A percentile compares a stretch with the other conserved stretches of the same genome.
Evolutionary conservation across 768 basidiomycete genomes (phyloP).

Genomic region (Serendipita sp.): DNA sequence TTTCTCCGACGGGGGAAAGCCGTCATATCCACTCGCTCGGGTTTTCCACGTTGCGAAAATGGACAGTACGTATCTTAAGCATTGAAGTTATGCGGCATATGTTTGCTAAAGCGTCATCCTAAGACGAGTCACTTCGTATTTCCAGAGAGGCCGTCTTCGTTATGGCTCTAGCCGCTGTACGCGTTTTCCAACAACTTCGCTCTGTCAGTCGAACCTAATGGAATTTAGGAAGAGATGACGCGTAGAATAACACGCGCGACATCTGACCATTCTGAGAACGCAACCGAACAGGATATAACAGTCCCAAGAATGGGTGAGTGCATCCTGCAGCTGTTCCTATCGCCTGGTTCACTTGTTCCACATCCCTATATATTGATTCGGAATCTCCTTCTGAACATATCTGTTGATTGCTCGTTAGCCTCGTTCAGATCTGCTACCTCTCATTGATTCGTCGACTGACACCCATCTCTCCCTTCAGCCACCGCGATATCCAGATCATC

Average conservation of each 20-base stretch:
- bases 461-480: background rate
- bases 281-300: background rate
- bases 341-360: no score
- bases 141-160: background rate
- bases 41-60: background rate
- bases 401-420: no score
- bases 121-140: background rate
- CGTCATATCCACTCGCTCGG: background rate
- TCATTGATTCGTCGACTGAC: background rate
- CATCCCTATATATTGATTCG: no score
- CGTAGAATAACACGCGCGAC: conserved; percentile 1
- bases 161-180: conserved; percentile 1
- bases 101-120: background rate
- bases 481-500: background rate
- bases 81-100: background rate
- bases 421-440: background rate
- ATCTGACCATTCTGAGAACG: background rate
- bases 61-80: background rate
- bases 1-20: background rate
- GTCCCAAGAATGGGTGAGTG: background rate
- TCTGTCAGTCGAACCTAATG: background rate
- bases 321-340: background rate
- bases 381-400: no score
- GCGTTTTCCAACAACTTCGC: background rate
- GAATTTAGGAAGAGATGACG: conserved; percentile 3